These are phyloP conservation scores for Plasmopara viticola DNA, from an alignment of 352 stramenopile species.

Conservation along the genomic window DNA sequence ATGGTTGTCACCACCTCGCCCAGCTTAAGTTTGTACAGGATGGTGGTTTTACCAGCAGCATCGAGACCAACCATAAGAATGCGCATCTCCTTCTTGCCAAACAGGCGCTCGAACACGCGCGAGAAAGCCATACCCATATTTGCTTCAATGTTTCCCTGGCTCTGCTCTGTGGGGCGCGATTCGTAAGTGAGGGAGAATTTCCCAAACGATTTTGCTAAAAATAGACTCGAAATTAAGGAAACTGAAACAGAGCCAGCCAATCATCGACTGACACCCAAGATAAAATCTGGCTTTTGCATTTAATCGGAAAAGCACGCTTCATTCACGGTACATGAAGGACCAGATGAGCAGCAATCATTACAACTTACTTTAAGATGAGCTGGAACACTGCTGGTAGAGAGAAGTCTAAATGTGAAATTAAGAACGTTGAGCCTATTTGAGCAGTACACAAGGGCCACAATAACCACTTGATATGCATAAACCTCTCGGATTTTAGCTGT, in stretches of 20 bases:
- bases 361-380: too few relatives aligned
- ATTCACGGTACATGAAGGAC: too few relatives aligned
- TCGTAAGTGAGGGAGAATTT: constrained; percentile 35
- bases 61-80: constrained; percentile 99
- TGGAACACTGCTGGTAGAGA: too few relatives aligned
- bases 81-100: constrained; percentile 98
- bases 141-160: constrained; percentile 14
- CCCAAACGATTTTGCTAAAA: constrained; percentile 6
- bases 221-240: constrained; percentile 27
- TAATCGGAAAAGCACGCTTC: too few relatives aligned
- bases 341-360: too few relatives aligned
- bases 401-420: too few relatives aligned
- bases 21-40: constrained; percentile 12
- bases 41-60: constrained; percentile 89
- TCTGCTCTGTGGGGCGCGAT: constrained; percentile 32
- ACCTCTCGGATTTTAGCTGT: too few relatives aligned
- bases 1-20: constrained; percentile 11
- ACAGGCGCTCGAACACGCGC: constrained; percentile 96
- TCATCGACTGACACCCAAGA: constrained; percentile 43
- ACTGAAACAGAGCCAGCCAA: constrained; percentile 22
- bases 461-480: too few relatives aligned
- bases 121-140: constrained; percentile 98
- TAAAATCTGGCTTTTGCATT: too few relatives aligned
- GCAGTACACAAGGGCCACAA: too few relatives aligned
- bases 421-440: too few relatives aligned